Evolutionary conservation across 2,329 filamentous ascomycete species (phyloP).

Genomic region (Trichoderma koningiopsis): DNA sequence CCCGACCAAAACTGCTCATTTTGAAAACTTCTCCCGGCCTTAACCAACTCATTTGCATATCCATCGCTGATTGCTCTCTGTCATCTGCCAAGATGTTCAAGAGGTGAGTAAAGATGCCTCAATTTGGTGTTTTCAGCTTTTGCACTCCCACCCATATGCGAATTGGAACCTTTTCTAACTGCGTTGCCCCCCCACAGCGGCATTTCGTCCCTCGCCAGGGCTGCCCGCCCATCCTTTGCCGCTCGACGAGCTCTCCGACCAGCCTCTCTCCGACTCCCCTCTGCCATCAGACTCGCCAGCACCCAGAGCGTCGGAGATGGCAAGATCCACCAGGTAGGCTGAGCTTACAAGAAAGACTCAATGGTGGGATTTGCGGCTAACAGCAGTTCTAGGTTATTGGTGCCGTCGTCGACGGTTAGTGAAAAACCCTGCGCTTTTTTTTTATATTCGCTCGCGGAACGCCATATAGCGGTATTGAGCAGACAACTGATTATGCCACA

Average conservation of each 20-base stretch:
- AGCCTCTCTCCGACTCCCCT: slow-evolving; percentile 56
- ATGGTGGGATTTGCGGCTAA: slow-evolving; percentile 37
- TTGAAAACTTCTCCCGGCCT: slow-evolving; percentile 52
- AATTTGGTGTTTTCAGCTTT: slow-evolving; percentile 34
- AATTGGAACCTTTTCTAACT: slow-evolving; percentile 54
- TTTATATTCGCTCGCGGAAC: slow-evolving; percentile 2
- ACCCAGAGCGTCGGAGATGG: slow-evolving; percentile 61
- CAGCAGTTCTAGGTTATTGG: slow-evolving; percentile 84
- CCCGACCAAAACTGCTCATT: slow-evolving; percentile 53
- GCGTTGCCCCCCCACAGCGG: slow-evolving; percentile 52
- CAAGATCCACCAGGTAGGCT: slow-evolving; percentile 68
- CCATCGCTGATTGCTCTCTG: slow-evolving; percentile 63
- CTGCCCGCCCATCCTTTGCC: slow-evolving; percentile 63
- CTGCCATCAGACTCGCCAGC: slow-evolving; percentile 62
- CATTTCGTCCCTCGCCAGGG: slow-evolving; percentile 66
- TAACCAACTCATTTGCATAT: slow-evolving; percentile 60
- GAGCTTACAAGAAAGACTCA: slow-evolving; percentile 18
- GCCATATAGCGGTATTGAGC: not conserved
- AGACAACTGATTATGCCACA: slow-evolving; percentile 47
- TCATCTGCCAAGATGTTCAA: slow-evolving; percentile 80
- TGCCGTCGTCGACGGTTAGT: slow-evolving; percentile 97
- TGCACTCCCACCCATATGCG: slow-evolving; percentile 32
- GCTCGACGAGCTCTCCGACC: slow-evolving; percentile 62
- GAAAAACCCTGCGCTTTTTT: slow-evolving; percentile 29
- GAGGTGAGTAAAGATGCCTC: slow-evolving; percentile 62